phyloP scores from a whole-genome alignment of 768 basidiomycete species.

The Hygrocybe punicea region DNA sequence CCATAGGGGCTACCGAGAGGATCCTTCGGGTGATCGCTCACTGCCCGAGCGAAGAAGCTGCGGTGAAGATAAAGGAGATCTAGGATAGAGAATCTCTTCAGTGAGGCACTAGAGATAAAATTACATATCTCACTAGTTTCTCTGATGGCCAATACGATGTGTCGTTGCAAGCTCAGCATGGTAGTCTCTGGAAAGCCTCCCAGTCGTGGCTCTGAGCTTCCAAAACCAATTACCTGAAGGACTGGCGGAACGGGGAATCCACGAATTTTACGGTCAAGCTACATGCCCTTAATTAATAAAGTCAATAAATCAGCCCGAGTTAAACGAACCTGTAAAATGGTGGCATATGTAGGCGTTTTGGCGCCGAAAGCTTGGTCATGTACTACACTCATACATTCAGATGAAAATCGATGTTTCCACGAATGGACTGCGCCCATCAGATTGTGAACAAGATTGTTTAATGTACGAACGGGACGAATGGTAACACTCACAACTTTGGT shows the following conservation, averaged over 20 bases:
- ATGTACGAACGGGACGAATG: constrained; percentile 62
- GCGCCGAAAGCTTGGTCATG: constrained; percentile 70
- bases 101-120: background rate
- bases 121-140: constrained; percentile 52
- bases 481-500: constrained; percentile 56
- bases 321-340: constrained; percentile 58
- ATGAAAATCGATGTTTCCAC: constrained; percentile 68
- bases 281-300: background rate
- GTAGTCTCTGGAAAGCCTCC: constrained; percentile 49
- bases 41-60: constrained; percentile 69
- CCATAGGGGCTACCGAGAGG: constrained; percentile 70
- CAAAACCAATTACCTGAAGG: constrained; percentile 62
- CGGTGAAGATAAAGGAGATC: constrained; percentile 69
- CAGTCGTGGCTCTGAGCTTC: constrained; percentile 41
- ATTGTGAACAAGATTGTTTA: constrained; percentile 48
- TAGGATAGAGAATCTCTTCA: constrained; percentile 22
- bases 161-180: constrained; percentile 64
- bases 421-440: constrained; percentile 61
- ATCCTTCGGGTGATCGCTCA: constrained; percentile 71
- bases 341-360: constrained; percentile 55
- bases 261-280: constrained; percentile 61
- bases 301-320: constrained; percentile 34
- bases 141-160: constrained; percentile 61
- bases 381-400: constrained; percentile 59
- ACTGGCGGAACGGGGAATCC: constrained; percentile 62